phyloP scores from a whole-genome alignment of 1,284 basidiomycete species.

The Ceratobasidium sp. region DNA sequence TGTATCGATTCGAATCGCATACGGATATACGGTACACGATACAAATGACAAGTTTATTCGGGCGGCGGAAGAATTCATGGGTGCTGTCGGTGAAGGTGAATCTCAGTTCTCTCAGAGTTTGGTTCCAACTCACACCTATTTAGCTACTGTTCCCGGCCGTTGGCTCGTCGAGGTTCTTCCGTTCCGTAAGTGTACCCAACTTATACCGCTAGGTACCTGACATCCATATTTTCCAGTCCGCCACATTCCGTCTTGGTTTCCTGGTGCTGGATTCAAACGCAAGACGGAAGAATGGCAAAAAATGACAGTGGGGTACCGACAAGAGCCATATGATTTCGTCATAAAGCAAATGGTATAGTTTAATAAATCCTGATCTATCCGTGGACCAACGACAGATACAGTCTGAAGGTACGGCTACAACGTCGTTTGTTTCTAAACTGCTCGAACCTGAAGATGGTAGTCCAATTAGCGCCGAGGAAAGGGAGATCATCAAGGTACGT shows the following conservation, averaged over 20 bases:
- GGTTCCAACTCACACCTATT: background rate
- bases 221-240: conserved; percentile 21
- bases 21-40: conserved; percentile 22
- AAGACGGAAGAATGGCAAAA: conserved; percentile 21
- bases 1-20: conserved; percentile 22
- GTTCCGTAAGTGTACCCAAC: background rate
- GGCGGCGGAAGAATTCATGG: conserved; percentile 22
- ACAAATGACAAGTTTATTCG: conserved; percentile 29
- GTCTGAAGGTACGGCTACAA: too few species aligned
- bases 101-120: background rate
- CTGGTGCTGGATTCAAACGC: conserved; percentile 33
- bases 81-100: conserved; percentile 27
- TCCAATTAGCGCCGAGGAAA: background rate
- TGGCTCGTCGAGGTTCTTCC: conserved; percentile 35
- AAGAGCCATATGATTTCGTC: conserved; percentile 16
- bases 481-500: conserved; percentile 20
- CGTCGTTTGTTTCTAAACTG: conserved; percentile 22
- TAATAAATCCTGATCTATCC: too few species aligned
- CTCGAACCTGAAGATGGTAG: conserved; percentile 4
- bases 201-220: too few species aligned
- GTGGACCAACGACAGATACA: too few species aligned
- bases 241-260: conserved; percentile 38
- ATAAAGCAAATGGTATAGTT: conserved; percentile 9
- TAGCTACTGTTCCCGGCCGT: too few species aligned
- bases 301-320: conserved; percentile 5